A percentile compares a stretch with the other conserved stretches of the same genome.
These are phyloP conservation scores for Clarireedia paspali DNA, from an alignment of 2,329 filamentous ascomycete species.

Conservation along the genomic window DNA sequence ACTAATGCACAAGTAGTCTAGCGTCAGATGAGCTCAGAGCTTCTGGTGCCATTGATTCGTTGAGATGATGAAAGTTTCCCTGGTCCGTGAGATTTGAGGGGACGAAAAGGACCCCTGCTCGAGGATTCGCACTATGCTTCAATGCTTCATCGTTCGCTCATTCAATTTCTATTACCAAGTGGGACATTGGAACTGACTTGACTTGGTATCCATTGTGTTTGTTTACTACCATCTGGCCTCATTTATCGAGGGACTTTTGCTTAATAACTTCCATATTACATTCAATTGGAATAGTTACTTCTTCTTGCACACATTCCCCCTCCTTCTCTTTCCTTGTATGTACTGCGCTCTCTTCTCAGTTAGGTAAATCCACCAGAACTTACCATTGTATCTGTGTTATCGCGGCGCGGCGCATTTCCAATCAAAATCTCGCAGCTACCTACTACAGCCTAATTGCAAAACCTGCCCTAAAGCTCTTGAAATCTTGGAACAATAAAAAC, in stretches of 20 bases:
- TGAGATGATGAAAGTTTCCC: background rate
- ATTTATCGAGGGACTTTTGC: background rate
- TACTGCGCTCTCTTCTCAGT: no score
- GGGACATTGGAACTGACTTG: background rate
- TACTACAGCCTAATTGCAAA: conserved; percentile 2
- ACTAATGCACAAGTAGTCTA: background rate
- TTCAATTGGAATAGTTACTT: background rate
- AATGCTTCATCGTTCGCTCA: background rate
- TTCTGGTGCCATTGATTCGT: background rate
- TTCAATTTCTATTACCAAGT: background rate
- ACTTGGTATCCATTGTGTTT: background rate
- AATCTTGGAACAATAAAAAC: background rate
- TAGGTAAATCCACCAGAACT: background rate
- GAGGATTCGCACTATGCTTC: background rate
- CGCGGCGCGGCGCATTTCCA: conserved; percentile 2
- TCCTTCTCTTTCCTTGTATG: no score
- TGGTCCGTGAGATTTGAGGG: background rate
- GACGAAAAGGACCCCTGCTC: no score
- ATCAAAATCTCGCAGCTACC: background rate
- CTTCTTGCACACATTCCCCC: background rate
- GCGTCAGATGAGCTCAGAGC: background rate
- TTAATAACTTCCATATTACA: no score
- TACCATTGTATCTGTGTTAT: background rate
- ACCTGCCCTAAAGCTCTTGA: background rate
- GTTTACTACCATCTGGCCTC: background rate